These are phyloP conservation scores for Fraxinus latifolia DNA, from an alignment of 305 asterid genomes.

Conservation along the genomic window DNA sequence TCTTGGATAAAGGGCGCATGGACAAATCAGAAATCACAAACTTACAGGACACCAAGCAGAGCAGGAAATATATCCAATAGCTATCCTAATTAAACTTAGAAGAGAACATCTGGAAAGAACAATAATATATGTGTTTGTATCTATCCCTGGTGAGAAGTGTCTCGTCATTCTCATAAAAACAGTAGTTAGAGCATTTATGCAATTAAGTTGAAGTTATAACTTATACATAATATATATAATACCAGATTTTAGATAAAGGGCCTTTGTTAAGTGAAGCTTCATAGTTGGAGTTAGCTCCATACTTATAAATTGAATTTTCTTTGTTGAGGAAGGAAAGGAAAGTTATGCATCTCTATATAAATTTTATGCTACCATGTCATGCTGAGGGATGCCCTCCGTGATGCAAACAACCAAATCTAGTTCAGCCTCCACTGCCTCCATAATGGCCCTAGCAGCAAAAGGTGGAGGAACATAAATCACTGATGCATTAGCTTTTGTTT, in stretches of 20 bases:
- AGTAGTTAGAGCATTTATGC: neutral
- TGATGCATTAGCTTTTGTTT: conserved; percentile 87
- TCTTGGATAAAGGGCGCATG: neutral
- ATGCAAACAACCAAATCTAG: conserved; percentile 60
- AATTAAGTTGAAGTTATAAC: neutral
- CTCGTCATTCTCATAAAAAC: neutral
- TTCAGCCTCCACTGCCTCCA: conserved; percentile 89
- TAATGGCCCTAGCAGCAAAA: conserved; percentile 81
- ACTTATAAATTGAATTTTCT: conserved; percentile 3
- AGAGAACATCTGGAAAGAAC: neutral
- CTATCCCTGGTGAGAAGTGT: neutral
- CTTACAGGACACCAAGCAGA: neutral
- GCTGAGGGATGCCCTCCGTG: conserved; percentile 58
- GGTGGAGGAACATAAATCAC: conserved; percentile 96
- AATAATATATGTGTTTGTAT: neutral
- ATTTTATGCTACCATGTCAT: conserved; percentile 68
- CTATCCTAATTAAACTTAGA: neutral
- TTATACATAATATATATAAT: neutral
- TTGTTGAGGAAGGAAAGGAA: neutral
- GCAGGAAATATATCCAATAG: neutral
- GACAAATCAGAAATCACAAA: neutral
- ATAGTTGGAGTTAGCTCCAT: neutral
- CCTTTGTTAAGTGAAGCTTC: conserved; percentile 1
- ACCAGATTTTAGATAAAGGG: neutral
- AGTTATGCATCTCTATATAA: neutral